Evolutionary conservation across 352 stramenopile genomes (phyloP), one percentile per base, ranked within the genome.

Genomic region (Globisporangium carolinianum): DNA sequence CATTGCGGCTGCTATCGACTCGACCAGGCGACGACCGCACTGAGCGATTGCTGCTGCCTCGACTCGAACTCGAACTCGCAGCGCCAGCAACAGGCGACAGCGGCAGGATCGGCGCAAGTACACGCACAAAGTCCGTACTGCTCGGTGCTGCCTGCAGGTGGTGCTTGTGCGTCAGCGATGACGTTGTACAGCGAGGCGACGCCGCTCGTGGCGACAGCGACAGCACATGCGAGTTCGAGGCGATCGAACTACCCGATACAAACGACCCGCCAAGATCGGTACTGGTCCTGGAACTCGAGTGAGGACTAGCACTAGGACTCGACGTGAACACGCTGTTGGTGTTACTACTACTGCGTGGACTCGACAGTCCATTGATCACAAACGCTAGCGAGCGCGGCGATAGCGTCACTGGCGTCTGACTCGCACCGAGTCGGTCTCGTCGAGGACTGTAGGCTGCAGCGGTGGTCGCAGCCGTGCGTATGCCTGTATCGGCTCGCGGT

Each of bases 241-340:
- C 51, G 2, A 35, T 8, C 7, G 24, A 11, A 3, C 17, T 17
- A 5, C 15, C 15, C 7, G 53, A 15, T 47, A 49, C 45, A 35
- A 66, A 63, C 11, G 61, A 66, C 4, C 61, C 61, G 36, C 61
- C 61, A 15, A 66, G 42, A 38, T 7, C 35, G 7, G 47, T 62
- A 24, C 24, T 62, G 5, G 49, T 32, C 24, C 24, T 32, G 24
- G 24, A 32, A 2, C 24, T 32, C 24, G 3, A 2, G 24, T 2
- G 24, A 32, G 24, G 24, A 32, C 24, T 32, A 32, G 24, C 24
- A 32, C 24, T 32, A 32, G 24, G 24, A 32, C 24, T 32, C 24
- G 24, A 32, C 24, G 24, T 32, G 24, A 32, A 32, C 24, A 3
- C 52, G 42, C 15, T 47, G n/a, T 18, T 57, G 38, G 15, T 57